Evolutionary conservation across 176 grass and related monocot genomes (phyloP).

Genomic region (Coix lacrymajobi): DNA sequence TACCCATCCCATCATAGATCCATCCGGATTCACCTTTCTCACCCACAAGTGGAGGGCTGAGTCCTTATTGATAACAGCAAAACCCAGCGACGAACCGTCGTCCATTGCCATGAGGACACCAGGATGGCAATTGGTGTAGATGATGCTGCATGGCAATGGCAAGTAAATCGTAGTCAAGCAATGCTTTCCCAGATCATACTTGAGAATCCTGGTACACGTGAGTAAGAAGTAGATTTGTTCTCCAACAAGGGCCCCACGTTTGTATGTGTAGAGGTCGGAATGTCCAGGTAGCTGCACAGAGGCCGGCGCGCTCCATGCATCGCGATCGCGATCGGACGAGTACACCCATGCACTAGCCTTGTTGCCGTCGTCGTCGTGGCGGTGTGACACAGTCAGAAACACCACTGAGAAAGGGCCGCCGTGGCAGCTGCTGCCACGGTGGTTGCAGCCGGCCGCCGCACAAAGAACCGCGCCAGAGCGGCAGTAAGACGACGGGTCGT

Average conservation of each 20-base stretch:
- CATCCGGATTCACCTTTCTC: not conserved
- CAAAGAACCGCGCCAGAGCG: not conserved
- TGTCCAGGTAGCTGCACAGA: rapidly evolving
- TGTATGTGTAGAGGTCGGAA: rapidly evolving
- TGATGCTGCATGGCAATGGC: too few species aligned
- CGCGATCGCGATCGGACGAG: not conserved
- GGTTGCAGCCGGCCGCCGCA: not conserved
- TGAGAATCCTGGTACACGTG: not conserved
- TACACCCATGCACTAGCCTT: not conserved
- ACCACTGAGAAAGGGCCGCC: not conserved
- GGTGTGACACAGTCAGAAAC: not conserved
- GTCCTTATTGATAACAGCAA: not conserved
- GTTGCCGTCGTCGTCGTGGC: not conserved
- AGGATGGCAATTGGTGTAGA: too few species aligned
- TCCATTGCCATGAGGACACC: not conserved
- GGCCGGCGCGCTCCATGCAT: not conserved
- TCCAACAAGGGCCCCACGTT: not conserved
- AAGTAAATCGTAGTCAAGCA: not conserved
- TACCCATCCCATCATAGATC: not conserved
- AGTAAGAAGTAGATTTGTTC: not conserved
- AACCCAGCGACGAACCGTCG: not conserved
- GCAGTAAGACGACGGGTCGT: too few species aligned
- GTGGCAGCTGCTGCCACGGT: not conserved
- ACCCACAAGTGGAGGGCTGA: not conserved
- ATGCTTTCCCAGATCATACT: not conserved